These are phyloP conservation scores for Nepenthes gracilis DNA, from an alignment of 148 eudicot genomes.

Conservation along the genomic window DNA sequence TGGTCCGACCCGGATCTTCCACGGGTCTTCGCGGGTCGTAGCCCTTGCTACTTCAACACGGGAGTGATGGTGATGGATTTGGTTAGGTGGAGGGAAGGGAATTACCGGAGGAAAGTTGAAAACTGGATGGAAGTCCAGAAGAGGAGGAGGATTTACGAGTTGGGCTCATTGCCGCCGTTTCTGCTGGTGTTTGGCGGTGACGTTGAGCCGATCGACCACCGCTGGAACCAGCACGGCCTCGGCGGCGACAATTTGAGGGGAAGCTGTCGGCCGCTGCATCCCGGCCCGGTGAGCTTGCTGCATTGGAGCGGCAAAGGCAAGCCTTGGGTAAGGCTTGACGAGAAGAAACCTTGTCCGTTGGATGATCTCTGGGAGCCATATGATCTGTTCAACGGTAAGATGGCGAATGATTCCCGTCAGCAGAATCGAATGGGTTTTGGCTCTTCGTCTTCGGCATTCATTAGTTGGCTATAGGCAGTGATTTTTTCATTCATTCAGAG, in stretches of 20 bases:
- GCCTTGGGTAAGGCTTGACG: constrained; percentile 76
- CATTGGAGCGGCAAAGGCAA: constrained; percentile 90
- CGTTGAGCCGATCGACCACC: constrained; percentile 49
- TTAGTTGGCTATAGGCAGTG: too few relatives aligned
- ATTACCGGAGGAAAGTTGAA: constrained; percentile 42
- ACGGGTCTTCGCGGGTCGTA: constrained; percentile 19
- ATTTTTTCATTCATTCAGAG: too few relatives aligned
- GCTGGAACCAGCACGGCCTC: constrained; percentile 80
- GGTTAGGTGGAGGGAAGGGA: constrained; percentile 33
- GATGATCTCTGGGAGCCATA: constrained; percentile 77
- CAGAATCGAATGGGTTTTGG: too few relatives aligned
- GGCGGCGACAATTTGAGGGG: constrained; percentile 79
- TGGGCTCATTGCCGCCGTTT: constrained; percentile 71
- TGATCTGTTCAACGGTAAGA: constrained; percentile 34
- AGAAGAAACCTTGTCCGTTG: constrained; percentile 52
- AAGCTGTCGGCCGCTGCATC: constrained; percentile 55
- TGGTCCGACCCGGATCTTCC: constrained; percentile 50
- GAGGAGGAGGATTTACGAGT: constrained; percentile 53
- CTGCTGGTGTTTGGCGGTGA: constrained; percentile 54
- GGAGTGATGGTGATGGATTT: constrained; percentile 89
- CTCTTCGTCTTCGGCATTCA: too few relatives aligned
- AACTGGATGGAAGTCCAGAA: constrained; percentile 78
- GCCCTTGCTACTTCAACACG: constrained; percentile 70
- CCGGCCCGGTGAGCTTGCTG: constrained; percentile 74
- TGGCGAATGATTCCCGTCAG: too few relatives aligned